phyloP scores from a whole-genome alignment of 177 flowering plant species.

The Vitis hybrid region DNA sequence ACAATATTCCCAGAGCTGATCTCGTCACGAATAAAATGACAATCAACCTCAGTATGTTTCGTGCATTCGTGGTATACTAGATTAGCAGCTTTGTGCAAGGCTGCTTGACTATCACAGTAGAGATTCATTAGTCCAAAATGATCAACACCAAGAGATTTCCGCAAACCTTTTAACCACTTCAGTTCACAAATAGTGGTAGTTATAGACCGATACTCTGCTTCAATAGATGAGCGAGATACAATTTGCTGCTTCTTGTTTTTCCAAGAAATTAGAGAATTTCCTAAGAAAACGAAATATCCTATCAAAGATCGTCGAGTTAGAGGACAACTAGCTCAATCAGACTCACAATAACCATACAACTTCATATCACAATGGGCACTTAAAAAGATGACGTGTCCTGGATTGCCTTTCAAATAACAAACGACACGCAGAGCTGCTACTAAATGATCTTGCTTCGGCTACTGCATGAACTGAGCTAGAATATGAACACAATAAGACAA shows the following conservation, averaged over 20 bases:
- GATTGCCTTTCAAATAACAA: neutral
- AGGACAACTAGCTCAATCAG: neutral
- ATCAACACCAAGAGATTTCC: neutral
- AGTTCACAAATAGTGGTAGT: constrained; percentile 10
- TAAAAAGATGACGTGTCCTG: neutral
- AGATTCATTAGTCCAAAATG: neutral
- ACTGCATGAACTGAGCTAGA: neutral
- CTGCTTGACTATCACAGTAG: no score
- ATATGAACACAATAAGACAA: neutral
- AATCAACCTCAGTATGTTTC: no score
- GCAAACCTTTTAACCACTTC: neutral
- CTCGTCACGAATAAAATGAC: no score
- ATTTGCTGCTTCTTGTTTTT: neutral
- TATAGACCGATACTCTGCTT: constrained; percentile 17
- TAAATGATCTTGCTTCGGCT: neutral
- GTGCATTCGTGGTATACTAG: no score
- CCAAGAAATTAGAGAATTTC: neutral
- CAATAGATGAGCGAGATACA: neutral
- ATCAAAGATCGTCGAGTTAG: neutral
- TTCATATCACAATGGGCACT: no score
- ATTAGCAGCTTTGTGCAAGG: no score
- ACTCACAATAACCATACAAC: neutral
- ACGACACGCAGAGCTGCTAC: neutral
- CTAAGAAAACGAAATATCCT: neutral
- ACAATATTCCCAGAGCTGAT: no score